Conservation (phyloP, 2,329 filamentous ascomycete species). For the Colletotrichum godetiae region DNA sequence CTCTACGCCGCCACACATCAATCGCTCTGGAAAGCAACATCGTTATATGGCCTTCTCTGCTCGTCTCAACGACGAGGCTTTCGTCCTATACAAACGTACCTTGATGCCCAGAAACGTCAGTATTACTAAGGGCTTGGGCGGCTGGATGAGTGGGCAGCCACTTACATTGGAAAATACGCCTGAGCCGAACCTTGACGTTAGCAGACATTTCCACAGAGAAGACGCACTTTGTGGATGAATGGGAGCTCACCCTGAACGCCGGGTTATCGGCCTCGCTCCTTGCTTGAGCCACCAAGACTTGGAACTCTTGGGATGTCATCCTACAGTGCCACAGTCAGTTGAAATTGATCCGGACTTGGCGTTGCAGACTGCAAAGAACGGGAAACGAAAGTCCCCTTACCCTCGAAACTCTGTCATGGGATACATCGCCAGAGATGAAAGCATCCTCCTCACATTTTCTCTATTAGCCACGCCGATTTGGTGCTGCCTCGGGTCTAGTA, state of each 20-base stretch:
- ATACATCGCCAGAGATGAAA: constrained; percentile 67
- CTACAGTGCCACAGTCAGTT: constrained; percentile 49
- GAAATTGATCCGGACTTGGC: not conserved
- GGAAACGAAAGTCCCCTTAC: constrained; percentile 46
- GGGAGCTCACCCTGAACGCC: constrained; percentile 62
- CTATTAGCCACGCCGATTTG: constrained; percentile 66
- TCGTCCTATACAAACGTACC: constrained; percentile 72
- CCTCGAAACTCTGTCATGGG: constrained; percentile 63
- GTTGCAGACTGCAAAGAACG: not conserved
- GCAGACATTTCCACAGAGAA: not conserved
- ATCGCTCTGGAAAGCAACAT: constrained; percentile 4
- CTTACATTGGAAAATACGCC: constrained; percentile 73
- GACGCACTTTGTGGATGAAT: not conserved
- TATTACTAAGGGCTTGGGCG: no score
- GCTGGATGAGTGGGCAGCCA: constrained; percentile 33
- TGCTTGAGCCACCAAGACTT: constrained; percentile 67
- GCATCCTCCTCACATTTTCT: constrained; percentile 64
- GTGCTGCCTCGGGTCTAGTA: constrained; percentile 60
- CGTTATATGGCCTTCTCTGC: not conserved
- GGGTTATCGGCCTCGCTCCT: constrained; percentile 64
- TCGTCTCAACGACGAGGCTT: constrained; percentile 56
- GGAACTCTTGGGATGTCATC: constrained; percentile 68
- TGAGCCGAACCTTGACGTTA: constrained; percentile 40
- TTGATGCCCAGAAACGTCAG: constrained; percentile 41
- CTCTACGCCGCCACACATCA: not conserved